These are phyloP conservation scores for Globisporangium splendens DNA, from an alignment of 352 stramenopile species.

Conservation along the genomic window DNA sequence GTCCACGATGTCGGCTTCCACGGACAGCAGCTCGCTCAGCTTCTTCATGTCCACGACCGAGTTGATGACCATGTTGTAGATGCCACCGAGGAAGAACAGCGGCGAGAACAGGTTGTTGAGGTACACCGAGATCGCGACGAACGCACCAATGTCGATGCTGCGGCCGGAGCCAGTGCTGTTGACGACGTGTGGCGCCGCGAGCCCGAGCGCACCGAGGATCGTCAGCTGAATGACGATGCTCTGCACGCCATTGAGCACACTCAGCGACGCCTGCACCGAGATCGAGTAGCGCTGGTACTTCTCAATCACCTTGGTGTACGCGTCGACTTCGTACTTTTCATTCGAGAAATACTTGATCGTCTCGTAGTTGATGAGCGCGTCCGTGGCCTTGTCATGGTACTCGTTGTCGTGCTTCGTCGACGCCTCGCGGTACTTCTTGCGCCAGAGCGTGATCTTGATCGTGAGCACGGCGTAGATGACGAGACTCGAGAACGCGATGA, in stretches of 20 bases:
- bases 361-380: conserved; percentile 98
- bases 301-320: conserved; percentile 90
- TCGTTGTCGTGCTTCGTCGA: conserved; percentile 96
- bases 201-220: conserved; percentile 50
- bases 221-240: conserved; percentile 80
- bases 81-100: conserved; percentile 95
- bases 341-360: conserved; percentile 98
- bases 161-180: conserved; percentile 40
- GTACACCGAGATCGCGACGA: conserved; percentile 96
- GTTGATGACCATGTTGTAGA: conserved; percentile 89
- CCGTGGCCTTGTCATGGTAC: conserved; percentile 96
- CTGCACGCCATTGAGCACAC: conserved; percentile 94
- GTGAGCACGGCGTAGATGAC: conserved; percentile 95
- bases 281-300: conserved; percentile 93
- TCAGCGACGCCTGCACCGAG: conserved; percentile 92
- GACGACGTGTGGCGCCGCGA: conserved; percentile 72
- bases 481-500: conserved; percentile 94
- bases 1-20: conserved; percentile 94
- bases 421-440: conserved; percentile 96
- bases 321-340: conserved; percentile 90
- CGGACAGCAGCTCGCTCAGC: conserved; percentile 93
- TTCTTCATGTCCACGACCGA: conserved; percentile 97
- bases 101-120: conserved; percentile 95
- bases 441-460: conserved; percentile 96
- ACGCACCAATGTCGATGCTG: conserved; percentile 91